Evolutionary conservation across 768 basidiomycete genomes (phyloP), one percentile per base, ranked within the genome.

Genomic region (Hericium erinaceus): DNA sequence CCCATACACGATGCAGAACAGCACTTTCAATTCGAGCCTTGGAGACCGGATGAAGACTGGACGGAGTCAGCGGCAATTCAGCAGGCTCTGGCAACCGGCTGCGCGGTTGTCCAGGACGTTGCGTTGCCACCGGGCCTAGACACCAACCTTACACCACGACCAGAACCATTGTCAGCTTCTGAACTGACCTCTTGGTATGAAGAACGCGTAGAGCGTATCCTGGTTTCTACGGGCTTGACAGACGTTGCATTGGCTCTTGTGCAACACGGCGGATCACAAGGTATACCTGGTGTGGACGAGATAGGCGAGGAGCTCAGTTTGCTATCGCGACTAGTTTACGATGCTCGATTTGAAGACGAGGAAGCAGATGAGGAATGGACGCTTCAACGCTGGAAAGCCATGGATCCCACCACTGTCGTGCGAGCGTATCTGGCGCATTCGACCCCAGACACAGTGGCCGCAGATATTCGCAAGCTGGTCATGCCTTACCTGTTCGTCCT

Each of bases 401-500:
- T 94, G 77, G 73, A 78, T 18, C 81, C 91, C 4, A 67, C 77
- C 4, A 74, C 81, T 7, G 79, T 92, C 20, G 75, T 98, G 56
- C 72, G 72, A 10, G 87, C 88, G 41, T 98, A 95, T 69, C 80
- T 97, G 10, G 72, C 79, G 3, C 72, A 85, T 68, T 89, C 94
- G 4, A 82, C 82, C 2, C 75, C 87, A 3, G 75, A 79, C 2
- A 80, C 80, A 16, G 65, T 98, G 18, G 78, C 84, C 2, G 68
- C 70, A 48, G 86, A 93, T 63, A 83, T 98, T 44, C 73, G 77
- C 22, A 80, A 77, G 33, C 83, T 97, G 39, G 90, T 95, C 39
- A 77, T 93, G 70, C 95, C 95, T 2, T 99, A 97, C 68, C 80
- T 98, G 0, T 95, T 87, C 63, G 92, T 98, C 22, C 77, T 98